Evolutionary conservation across 1,284 basidiomycete species (phyloP).

Genomic region (Fomitiporia mediterranea): DNA sequence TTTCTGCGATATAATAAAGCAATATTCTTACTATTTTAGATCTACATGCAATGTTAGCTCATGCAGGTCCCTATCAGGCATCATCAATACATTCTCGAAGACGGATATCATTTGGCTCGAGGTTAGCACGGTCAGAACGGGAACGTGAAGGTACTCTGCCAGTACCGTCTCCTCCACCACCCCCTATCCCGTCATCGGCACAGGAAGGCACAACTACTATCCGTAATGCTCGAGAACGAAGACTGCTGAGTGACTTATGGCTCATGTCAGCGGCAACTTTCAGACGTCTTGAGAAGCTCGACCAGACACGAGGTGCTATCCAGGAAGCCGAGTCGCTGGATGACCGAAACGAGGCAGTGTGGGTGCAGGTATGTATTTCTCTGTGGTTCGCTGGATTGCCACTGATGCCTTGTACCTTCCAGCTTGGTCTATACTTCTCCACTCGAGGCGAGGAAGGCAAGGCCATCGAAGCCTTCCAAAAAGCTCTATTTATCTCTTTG

Average conservation of each 20-base stretch:
- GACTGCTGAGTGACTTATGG: constrained; percentile 86
- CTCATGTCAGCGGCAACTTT: constrained; percentile 93
- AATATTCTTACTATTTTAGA: constrained; percentile 40
- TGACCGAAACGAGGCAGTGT: constrained; percentile 83
- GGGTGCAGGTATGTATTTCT: constrained; percentile 76
- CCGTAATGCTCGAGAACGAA: constrained; percentile 57
- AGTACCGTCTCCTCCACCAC: constrained; percentile 30
- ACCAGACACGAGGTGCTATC: constrained; percentile 86
- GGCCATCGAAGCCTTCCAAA: constrained; percentile 74
- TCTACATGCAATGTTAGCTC: constrained; percentile 57
- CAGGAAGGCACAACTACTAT: constrained; percentile 34
- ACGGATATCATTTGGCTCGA: constrained; percentile 37
- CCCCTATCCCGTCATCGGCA: constrained; percentile 27
- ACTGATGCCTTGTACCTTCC: not conserved
- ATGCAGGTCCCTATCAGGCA: constrained; percentile 63
- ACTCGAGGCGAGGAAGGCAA: constrained; percentile 52
- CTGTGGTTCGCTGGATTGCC: constrained; percentile 1
- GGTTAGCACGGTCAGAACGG: constrained; percentile 5
- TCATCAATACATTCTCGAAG: constrained; percentile 84
- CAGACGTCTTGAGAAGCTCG: constrained; percentile 81
- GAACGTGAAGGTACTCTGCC: constrained; percentile 37
- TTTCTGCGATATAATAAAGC: not conserved
- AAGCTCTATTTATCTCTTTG: constrained; percentile 75
- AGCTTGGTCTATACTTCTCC: constrained; percentile 77
- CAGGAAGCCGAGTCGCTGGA: constrained; percentile 93